These are phyloP conservation scores for Elsinoe perseae DNA, from an alignment of 2,329 filamentous ascomycete species.

Conservation along the genomic window DNA sequence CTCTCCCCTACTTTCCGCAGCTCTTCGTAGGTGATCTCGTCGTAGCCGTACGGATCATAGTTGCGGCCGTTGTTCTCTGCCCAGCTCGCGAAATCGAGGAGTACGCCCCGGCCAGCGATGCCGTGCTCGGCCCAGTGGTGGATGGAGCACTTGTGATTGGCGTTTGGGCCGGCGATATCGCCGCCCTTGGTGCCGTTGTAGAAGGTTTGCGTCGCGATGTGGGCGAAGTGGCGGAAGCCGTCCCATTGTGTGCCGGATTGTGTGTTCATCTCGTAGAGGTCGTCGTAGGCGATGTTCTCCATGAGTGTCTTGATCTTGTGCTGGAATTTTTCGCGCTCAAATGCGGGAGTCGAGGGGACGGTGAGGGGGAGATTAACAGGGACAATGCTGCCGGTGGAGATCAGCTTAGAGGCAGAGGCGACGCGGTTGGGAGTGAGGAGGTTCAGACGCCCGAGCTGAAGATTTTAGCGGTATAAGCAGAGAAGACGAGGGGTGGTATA, in stretches of 20 bases:
- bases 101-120: constrained; percentile 36
- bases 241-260: constrained; percentile 42
- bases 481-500: constrained; percentile 28
- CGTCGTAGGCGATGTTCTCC: constrained; percentile 35
- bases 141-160: constrained; percentile 39
- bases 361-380: constrained; percentile 49
- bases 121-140: constrained; percentile 41
- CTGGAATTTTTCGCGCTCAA: constrained; percentile 45
- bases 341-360: constrained; percentile 41
- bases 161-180: constrained; percentile 34
- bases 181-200: constrained; percentile 37
- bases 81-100: constrained; percentile 39
- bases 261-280: constrained; percentile 42
- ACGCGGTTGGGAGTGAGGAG: constrained; percentile 34
- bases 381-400: constrained; percentile 49
- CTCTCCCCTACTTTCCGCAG: constrained; percentile 52
- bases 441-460: constrained; percentile 22
- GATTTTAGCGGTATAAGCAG: constrained; percentile 20
- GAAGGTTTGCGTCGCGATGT: constrained; percentile 33
- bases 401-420: constrained; percentile 46
- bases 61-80: constrained; percentile 36
- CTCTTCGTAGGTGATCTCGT: constrained; percentile 37
- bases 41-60: constrained; percentile 37
- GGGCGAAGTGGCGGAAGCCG: constrained; percentile 39
- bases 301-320: constrained; percentile 45